Evolutionary conservation across 2,329 filamentous ascomycete genomes (phyloP), one percentile per base, ranked within the genome.

Genomic region (Ophiostoma piceae): DNA sequence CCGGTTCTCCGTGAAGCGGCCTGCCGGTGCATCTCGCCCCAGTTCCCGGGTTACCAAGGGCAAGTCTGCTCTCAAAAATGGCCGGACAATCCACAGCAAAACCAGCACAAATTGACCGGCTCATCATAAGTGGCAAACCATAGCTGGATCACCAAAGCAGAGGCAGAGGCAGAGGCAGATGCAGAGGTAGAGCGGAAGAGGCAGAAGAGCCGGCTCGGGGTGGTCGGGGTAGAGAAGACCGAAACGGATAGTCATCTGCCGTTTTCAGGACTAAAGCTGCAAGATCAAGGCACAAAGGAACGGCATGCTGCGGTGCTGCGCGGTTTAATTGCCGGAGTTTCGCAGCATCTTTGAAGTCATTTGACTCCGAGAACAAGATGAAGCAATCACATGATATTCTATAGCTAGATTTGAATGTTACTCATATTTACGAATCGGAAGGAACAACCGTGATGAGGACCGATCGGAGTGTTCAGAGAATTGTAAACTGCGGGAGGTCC

Each of bases 101-200:
- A 66, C 26, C 69, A 70, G 66, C 29, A 43, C 2, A 22, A 22
- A 7, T 35, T 68, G 14, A 69, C 71, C 4, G 7, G 5, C 26
- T 51, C n/a, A 12, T 69, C 3, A 6, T 71, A 4, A 62, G 47
- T 39, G 60, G 41, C 69, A 68, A 11, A 26, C 9, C 4, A 51
- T 4, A 32, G 16, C 37, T 9, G 39, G 2, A 41, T n/a, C 16
- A 3, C 32, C 16, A 26, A 62, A 32, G 7, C 3, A 11, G 32
- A 32, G 14, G 11, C 11, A 7, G 12, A 35, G n/a, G n/a, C 3
- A 11, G 32, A 32, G 14, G 11, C 11, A 7, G 12, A 35, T 29
- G 8, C 22, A n/a, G 51, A 41, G n/a, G 6, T 26, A 41, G 11
- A 41, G 11, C 8, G 16, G 5, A 35, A 8, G 29, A 64, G 57